Evolutionary conservation across 2,329 filamentous ascomycete species (phyloP).

Genomic region (Aspergillus ochraceoroseus): DNA sequence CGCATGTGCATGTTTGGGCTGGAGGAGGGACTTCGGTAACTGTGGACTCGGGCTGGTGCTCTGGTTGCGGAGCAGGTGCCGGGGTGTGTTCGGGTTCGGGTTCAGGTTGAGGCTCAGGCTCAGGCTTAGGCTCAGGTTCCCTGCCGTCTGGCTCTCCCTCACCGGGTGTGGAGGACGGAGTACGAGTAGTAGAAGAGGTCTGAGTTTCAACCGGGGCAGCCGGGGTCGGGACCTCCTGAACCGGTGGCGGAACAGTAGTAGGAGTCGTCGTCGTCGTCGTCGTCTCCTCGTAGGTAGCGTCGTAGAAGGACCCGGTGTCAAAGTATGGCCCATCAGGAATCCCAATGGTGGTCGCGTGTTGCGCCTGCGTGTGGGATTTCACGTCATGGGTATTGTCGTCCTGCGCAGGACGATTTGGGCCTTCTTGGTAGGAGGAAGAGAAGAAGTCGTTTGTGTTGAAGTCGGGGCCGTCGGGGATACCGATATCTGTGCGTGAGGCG

Average conservation of each 20-base stretch:
- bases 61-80: background rate
- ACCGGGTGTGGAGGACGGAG: too few relatives aligned
- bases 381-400: background rate
- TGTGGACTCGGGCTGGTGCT: too few relatives aligned
- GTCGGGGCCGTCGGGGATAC: constrained; percentile 21
- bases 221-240: constrained; percentile 9
- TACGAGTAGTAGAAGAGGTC: too few relatives aligned
- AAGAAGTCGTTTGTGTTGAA: constrained; percentile 8
- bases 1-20: too few relatives aligned
- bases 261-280: too few relatives aligned
- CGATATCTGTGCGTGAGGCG: constrained; percentile 13
- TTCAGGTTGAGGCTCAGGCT: constrained; percentile 9
- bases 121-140: constrained; percentile 7
- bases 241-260: too few relatives aligned
- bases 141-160: constrained; percentile 1
- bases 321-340: constrained; percentile 29
- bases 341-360: constrained; percentile 3
- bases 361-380: constrained; percentile 3
- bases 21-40: too few relatives aligned
- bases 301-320: constrained; percentile 19
- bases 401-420: background rate
- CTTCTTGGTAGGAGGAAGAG: background rate
- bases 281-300: constrained; percentile 18
- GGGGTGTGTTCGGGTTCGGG: constrained; percentile 1
- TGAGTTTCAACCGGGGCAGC: background rate